A percentile compares a stretch with the other conserved stretches of the same genome.
Conservation (phyloP, 805 yeast genomes). For the Yamadazyma nakazawae region DNA sequence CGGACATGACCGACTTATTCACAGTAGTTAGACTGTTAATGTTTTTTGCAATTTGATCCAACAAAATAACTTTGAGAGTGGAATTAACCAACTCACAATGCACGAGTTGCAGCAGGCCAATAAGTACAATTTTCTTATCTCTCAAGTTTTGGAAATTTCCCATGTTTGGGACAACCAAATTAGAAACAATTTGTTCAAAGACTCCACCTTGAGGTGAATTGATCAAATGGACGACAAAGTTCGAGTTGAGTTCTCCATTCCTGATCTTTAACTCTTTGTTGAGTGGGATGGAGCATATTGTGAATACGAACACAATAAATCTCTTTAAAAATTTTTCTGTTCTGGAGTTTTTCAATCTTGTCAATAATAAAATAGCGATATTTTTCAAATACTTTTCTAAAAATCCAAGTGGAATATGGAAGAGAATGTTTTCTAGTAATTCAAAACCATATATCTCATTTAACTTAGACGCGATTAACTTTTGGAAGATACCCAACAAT, state of each 20-base stretch:
- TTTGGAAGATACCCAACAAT: slow-evolving; percentile 93
- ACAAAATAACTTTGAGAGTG: slow-evolving; percentile 23
- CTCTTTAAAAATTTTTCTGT: slow-evolving; percentile 79
- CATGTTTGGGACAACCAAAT: slow-evolving; percentile 54
- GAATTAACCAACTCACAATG: slow-evolving; percentile 20
- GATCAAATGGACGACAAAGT: slow-evolving; percentile 59
- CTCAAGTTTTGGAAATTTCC: slow-evolving; percentile 46
- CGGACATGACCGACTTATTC: slow-evolving; percentile 2
- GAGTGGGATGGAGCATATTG: slow-evolving; percentile 43
- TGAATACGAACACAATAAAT: slow-evolving; percentile 54
- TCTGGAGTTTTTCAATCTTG: slow-evolving; percentile 74
- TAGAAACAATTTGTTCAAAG: slow-evolving; percentile 47
- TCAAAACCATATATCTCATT: slow-evolving; percentile 86
- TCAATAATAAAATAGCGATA: slow-evolving; percentile 71
- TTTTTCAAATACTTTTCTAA: slow-evolving; percentile 61
- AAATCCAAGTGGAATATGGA: slow-evolving; percentile 48
- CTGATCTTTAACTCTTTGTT: slow-evolving; percentile 26
- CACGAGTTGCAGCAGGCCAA: slow-evolving; percentile 50
- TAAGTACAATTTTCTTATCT: slow-evolving; percentile 52
- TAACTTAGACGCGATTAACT: slow-evolving; percentile 77
- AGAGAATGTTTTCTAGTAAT: slow-evolving; percentile 64
- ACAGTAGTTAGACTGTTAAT: slow-evolving; percentile 28
- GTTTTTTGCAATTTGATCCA: slow-evolving; percentile 33
- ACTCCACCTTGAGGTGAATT: slow-evolving; percentile 69
- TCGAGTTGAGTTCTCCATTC: slow-evolving; percentile 21